A percentile compares a stretch with the other conserved stretches of the same genome.
phyloP scores from a whole-genome alignment of 1,139 yeast species.

The Geotrichum restrictum region DNA sequence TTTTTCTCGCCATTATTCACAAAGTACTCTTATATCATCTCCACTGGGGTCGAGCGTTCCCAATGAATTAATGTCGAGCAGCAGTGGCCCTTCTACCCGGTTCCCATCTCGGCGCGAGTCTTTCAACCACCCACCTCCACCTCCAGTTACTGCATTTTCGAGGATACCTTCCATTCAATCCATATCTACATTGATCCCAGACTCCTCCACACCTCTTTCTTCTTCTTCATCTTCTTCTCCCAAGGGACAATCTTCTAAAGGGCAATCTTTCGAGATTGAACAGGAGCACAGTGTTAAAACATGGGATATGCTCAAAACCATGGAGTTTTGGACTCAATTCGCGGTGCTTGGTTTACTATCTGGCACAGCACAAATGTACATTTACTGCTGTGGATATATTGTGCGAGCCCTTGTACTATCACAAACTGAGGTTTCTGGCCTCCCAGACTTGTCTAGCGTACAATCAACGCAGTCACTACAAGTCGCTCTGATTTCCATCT shows the following conservation, averaged over 20 bases:
- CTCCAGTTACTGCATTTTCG: background rate
- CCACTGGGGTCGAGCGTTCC: background rate
- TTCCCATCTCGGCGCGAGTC: background rate
- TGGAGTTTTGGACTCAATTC: slow-evolving; percentile 39
- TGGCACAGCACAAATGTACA: slow-evolving; percentile 72
- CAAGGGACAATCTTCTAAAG: too few species aligned
- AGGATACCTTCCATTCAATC: background rate
- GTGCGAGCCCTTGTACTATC: slow-evolving; percentile 48
- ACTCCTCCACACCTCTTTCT: background rate
- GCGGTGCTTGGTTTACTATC: slow-evolving; percentile 55
- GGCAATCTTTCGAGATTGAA: background rate
- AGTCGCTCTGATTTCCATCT: slow-evolving; percentile 61
- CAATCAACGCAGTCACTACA: slow-evolving; percentile 59
- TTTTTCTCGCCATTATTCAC: background rate
- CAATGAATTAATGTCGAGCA: background rate
- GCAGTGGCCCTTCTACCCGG: background rate
- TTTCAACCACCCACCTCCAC: background rate
- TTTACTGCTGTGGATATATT: slow-evolving; percentile 61
- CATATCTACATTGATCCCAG: background rate
- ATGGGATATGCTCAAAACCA: slow-evolving; percentile 11
- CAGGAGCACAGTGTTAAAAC: background rate
- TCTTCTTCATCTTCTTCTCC: too few species aligned
- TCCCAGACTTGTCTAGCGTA: slow-evolving; percentile 23
- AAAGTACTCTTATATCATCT: background rate
- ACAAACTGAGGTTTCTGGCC: slow-evolving; percentile 9